phyloP scores from a whole-genome alignment of 2,329 filamentous ascomycete genomes.

The Ilyonectria robusta region DNA sequence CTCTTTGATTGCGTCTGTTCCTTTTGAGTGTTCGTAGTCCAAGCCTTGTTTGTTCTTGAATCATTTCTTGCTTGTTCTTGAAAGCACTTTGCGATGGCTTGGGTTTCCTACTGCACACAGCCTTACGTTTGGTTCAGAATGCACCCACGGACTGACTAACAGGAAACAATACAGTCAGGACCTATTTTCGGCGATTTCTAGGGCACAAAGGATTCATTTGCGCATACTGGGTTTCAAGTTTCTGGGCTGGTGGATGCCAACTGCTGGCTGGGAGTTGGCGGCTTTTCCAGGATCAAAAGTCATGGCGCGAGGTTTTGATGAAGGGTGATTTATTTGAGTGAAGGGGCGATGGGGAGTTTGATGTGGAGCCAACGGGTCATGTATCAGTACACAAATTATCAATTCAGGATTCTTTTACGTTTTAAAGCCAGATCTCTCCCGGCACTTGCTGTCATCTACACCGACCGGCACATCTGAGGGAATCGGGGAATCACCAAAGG shows the following conservation, averaged over 20 bases:
- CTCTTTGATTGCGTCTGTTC: slow-evolving; percentile 35
- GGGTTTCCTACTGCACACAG: slow-evolving; percentile 11
- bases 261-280: slow-evolving; percentile 12
- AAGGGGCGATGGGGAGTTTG: slow-evolving; percentile 45
- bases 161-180: background rate
- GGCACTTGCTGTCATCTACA: background rate
- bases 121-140: slow-evolving; percentile 4
- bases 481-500: background rate
- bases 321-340: slow-evolving; percentile 36
- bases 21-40: slow-evolving; percentile 40
- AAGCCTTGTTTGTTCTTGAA: slow-evolving; percentile 30
- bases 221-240: slow-evolving; percentile 13
- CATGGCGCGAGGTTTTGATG: slow-evolving; percentile 21
- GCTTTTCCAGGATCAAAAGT: slow-evolving; percentile 24
- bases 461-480: slow-evolving; percentile 11
- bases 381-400: slow-evolving; percentile 38
- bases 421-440: no score
- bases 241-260: slow-evolving; percentile 11
- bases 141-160: background rate
- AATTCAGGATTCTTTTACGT: background rate
- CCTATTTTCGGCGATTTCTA: slow-evolving; percentile 8
- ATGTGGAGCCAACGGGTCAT: slow-evolving; percentile 33
- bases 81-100: background rate
- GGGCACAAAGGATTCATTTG: slow-evolving; percentile 5
- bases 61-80: slow-evolving; percentile 14